A percentile compares a stretch with the other conserved stretches of the same genome.
These are phyloP conservation scores for Pythium rhizo-oryzae DNA, from an alignment of 352 stramenopile genomes.

Conservation along the genomic window DNA sequence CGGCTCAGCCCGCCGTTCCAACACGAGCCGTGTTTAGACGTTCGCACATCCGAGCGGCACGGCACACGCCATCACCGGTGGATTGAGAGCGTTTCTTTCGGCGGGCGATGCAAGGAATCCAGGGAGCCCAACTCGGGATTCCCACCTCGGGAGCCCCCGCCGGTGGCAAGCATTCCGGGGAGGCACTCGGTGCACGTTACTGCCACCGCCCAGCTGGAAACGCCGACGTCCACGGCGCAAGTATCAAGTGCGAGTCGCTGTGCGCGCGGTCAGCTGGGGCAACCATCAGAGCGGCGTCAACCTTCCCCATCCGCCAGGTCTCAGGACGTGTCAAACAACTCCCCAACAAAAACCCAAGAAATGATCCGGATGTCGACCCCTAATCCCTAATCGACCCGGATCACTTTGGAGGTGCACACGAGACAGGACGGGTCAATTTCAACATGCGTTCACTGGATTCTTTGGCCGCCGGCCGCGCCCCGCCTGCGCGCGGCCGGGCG, in stretches of 20 bases:
- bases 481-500: not conserved
- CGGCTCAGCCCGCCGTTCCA: not conserved
- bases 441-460: slow-evolving; percentile 28
- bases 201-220: slow-evolving; percentile 18
- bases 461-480: not conserved
- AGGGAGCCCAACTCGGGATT: slow-evolving; percentile 10
- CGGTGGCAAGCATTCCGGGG: not conserved
- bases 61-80: not conserved
- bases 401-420: slow-evolving; percentile 7
- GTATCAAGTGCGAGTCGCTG: slow-evolving; percentile 34
- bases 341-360: not conserved
- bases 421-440: slow-evolving; percentile 12
- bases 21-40: slow-evolving; percentile 1
- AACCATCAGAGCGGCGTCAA: slow-evolving; percentile 10
- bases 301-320: not conserved
- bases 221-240: slow-evolving; percentile 26
- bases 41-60: not conserved
- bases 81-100: not conserved
- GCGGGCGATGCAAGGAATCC: not conserved
- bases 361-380: slow-evolving; percentile 23
- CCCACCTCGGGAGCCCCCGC: too few species aligned
- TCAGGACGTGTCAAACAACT: slow-evolving; percentile 11
- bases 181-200: slow-evolving; percentile 6
- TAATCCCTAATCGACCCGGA: slow-evolving; percentile 10
- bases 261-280: slow-evolving; percentile 12